phyloP scores from a whole-genome alignment of 345 rosid species.

The Leavenworthia alabamica region DNA sequence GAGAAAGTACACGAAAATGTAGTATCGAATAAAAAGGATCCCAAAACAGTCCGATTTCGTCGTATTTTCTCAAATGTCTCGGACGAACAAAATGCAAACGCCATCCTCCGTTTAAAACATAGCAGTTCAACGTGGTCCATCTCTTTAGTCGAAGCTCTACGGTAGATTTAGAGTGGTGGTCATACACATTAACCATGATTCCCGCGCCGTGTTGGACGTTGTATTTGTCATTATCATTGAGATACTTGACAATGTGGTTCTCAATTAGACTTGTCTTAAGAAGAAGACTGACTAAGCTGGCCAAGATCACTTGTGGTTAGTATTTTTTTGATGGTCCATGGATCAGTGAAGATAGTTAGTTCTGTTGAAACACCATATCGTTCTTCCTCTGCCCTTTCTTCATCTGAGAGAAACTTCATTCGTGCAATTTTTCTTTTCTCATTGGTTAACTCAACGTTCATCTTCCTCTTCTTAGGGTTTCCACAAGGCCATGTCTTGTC shows the following conservation, averaged over 20 bases:
- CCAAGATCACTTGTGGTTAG: slow-evolving; percentile 6
- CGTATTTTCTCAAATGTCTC: slow-evolving; percentile 7
- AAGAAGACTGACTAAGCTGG: slow-evolving; percentile 1
- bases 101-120: slow-evolving; percentile 14
- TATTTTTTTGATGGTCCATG: slow-evolving; percentile 16
- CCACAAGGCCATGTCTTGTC: neutral
- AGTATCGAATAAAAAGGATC: slow-evolving; percentile 4
- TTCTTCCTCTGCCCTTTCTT: slow-evolving; percentile 13
- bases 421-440: neutral
- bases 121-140: neutral
- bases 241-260: neutral
- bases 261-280: neutral
- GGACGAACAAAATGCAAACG: neutral
- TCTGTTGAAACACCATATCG: neutral
- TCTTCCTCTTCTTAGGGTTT: neutral
- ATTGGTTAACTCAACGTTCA: neutral
- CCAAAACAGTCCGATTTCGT: slow-evolving; percentile 19
- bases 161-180: slow-evolving; percentile 7
- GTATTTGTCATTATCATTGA: neutral
- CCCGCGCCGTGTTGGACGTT: neutral
- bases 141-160: slow-evolving; percentile 4
- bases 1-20: slow-evolving; percentile 18
- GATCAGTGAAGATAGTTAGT: slow-evolving; percentile 1
- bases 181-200: slow-evolving; percentile 5
- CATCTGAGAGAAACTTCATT: neutral